Base-by-base conservation (phyloP, 2,329 filamentous ascomycete genomes). In the Diplodia sapinea region DNA sequence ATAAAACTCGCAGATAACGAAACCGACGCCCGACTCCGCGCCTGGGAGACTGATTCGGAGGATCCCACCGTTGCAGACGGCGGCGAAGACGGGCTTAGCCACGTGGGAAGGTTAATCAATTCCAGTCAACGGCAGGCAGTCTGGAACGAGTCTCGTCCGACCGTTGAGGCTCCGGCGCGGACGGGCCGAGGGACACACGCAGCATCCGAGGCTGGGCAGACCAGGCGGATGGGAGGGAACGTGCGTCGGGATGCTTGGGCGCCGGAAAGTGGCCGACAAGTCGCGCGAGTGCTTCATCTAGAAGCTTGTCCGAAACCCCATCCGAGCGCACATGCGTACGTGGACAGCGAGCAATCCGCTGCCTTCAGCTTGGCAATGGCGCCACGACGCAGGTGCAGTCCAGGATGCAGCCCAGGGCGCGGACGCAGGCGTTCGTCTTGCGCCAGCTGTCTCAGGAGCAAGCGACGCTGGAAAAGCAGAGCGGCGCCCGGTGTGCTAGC, bases 131-230 rank as follows among this genome's bases (percentile, higher is more conserved):
- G 17, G 40, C 7, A 33, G 56, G 17, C n/a, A 26, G 23, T 43
- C 59, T 63, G 59, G 59, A 26, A 51, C 59, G n/a, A 51, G 15
- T 26, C 59, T 62, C 59, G 47, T 61, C 31, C 26, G 57, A 59
- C 55, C 36, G 56, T 59, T 59, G 38, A 20, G 43, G 54, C 54
- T 20, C 17, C 38, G 54, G n/a, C 26, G 20, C 20, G 26, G 56
- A 62, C 57, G 57, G 57, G 40, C 57, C 57, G 57, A 62, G 43
- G 57, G 43, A 47, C 9, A 36, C 43, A 40, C 57, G 43, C 43
- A 50, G 40, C 12, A 50, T 50, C 57, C 57, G 57, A 62, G 57
- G 57, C 57, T 36, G 50, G 36, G 43, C 57, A 62, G 13, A 50
- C 57, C 57, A 62, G 13, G 26, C 23, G 17, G n/a, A 11, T 43